Evolutionary conservation across 2,329 filamentous ascomycete species (phyloP), one percentile per base, ranked within the genome.

Genomic region (Periconia sp.): DNA sequence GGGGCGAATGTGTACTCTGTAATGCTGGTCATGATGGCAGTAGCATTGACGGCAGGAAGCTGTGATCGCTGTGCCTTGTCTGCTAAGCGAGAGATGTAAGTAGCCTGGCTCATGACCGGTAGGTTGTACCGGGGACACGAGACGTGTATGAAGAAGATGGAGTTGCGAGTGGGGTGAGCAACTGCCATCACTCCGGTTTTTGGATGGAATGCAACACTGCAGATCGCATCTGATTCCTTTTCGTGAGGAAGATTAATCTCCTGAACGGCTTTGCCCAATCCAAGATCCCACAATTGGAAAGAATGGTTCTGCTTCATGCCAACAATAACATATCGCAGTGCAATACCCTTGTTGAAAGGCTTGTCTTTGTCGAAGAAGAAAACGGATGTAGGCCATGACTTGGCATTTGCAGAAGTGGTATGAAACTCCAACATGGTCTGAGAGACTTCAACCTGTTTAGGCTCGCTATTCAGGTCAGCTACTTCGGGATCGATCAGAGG

Each of bases 251-350:
- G 86, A 72, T 96, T 94, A 73, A 99, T 88, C 77, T 99, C 94
- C 73, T 99, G 93, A 37, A 99, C 94, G 30, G 92, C 91, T 77
- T 97, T 97, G 62, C 89, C 90, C 33, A 99, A 86, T 41, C 90
- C 92, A 69, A 99, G 86, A 79, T 99, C 94, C 95, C 94, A 99
- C 43, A 99, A 85, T 80, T 99, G 95, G 57, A 99, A 85, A 52
- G 93, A 95, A 77, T 99, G 94, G 76, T 99, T 99, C 75, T 99
- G 94, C 79, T 97, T 97, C 85, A 97, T 91, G 66, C 94, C 94
- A 58, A 99, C 91, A 71, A 99, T 88, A 79, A 99, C 88, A 78
- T 99, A 99, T 57, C 94, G 87, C 58, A 97, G 82, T 45, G 95
- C 92, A 68, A 90, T 89, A 55, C 90, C 88, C 77, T 94, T 96